A percentile compares a stretch with the other conserved stretches of the same genome.
Conservation (phyloP, 352 stramenopile species). For the Phytophthora tentaculata region DNA sequence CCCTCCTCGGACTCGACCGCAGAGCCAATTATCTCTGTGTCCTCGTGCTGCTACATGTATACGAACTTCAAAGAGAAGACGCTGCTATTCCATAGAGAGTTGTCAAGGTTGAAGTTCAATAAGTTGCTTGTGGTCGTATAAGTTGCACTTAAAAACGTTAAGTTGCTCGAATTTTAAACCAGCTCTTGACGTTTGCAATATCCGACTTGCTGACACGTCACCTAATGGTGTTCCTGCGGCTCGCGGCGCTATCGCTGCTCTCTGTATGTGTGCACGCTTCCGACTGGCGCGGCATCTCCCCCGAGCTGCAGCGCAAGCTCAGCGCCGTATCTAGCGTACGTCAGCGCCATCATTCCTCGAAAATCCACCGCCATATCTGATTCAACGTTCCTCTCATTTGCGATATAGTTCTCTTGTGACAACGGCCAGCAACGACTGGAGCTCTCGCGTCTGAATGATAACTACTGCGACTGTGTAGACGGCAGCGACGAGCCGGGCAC, state of each 20-base stretch:
- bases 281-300: slow-evolving; percentile 51
- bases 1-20: slow-evolving; percentile 63
- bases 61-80: too few species aligned
- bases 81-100: too few species aligned
- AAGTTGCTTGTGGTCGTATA: not conserved
- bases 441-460: slow-evolving; percentile 86
- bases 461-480: slow-evolving; percentile 95
- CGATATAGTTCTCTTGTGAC: slow-evolving; percentile 74
- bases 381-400: slow-evolving; percentile 3
- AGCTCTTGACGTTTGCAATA: not conserved
- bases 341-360: slow-evolving; percentile 1
- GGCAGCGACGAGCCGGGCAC: slow-evolving; percentile 92
- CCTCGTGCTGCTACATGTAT: too few species aligned
- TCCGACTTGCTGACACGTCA: slow-evolving; percentile 34
- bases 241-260: slow-evolving; percentile 30
- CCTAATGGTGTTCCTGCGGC: slow-evolving; percentile 31
- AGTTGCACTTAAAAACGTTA: not conserved
- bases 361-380: slow-evolving; percentile 3
- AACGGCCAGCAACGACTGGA: slow-evolving; percentile 57
- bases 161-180: not conserved
- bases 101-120: slow-evolving; percentile 36
- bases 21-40: too few species aligned
- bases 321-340: slow-evolving; percentile 43
- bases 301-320: slow-evolving; percentile 48
- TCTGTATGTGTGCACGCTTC: slow-evolving; percentile 15